These are phyloP conservation scores for Lactifluus volemus DNA, from an alignment of 768 basidiomycete genomes.

Conservation along the genomic window DNA sequence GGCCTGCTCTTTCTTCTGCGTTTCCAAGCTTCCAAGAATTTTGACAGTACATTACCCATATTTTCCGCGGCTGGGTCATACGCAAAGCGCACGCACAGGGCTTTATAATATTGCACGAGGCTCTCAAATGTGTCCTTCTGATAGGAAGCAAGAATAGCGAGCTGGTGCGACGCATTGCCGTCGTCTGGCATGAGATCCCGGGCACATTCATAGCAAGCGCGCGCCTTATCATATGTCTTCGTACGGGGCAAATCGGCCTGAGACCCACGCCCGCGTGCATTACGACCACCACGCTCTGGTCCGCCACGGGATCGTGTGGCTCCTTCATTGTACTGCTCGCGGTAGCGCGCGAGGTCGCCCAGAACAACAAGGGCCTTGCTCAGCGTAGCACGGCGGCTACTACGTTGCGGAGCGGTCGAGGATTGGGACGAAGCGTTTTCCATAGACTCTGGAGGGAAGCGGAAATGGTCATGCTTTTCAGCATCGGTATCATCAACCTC, in stretches of 20 bases:
- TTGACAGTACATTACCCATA: slow-evolving; percentile 60
- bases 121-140: slow-evolving; percentile 73
- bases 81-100: slow-evolving; percentile 76
- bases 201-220: slow-evolving; percentile 80
- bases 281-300: slow-evolving; percentile 51
- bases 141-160: slow-evolving; percentile 87
- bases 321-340: slow-evolving; percentile 78
- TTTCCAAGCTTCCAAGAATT: slow-evolving; percentile 54
- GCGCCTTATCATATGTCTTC: slow-evolving; percentile 65
- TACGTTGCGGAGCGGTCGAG: slow-evolving; percentile 44
- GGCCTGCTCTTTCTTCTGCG: slow-evolving; percentile 29
- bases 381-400: slow-evolving; percentile 60
- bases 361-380: slow-evolving; percentile 87
- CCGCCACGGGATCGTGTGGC: slow-evolving; percentile 57
- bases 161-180: slow-evolving; percentile 92
- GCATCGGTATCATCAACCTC: slow-evolving; percentile 24
- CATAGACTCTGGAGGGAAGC: slow-evolving; percentile 52
- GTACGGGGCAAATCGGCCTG: slow-evolving; percentile 27
- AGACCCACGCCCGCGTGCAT: slow-evolving; percentile 37
- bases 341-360: slow-evolving; percentile 91
- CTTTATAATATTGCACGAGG: slow-evolving; percentile 82
- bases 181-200: slow-evolving; percentile 74
- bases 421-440: slow-evolving; percentile 21
- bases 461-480: slow-evolving; percentile 46
- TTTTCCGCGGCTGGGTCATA: slow-evolving; percentile 88